Base-by-base conservation (phyloP, 345 rosid species). In the Eucalyptus viminalis region DNA sequence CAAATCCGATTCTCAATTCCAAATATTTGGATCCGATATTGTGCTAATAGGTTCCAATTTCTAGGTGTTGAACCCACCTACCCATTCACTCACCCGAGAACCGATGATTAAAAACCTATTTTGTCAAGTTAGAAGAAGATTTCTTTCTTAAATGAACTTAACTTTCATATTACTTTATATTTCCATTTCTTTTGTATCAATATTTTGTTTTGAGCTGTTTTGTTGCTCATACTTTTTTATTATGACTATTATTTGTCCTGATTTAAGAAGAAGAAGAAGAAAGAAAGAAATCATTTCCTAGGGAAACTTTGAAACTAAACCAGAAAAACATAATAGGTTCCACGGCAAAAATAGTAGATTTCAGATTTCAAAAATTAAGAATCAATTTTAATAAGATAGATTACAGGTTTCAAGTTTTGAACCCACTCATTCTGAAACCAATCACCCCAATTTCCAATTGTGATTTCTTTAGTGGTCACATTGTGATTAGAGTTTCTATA, bases 311-410 rank as follows among this genome's bases (percentile, higher is more conserved):
- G 69, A 14, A 62, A 62, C 16, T 13, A 9, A 29, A 62, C 34
- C 5, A 3, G 0, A 14, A 62, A 27, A 62, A 62, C n/a, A 62
- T 3, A 29, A 13, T 27, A 27, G 4, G 9, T 62, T 29, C 31
- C 0, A 29, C 0, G 34, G 16, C 4, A 62, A 62, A 29, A 0
- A 62, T 62, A 12, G 8, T 29, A 62, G 0, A 13, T 62, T 62
- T 2, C 0, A 62, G 0, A 62, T 62, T 62, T 6, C 34, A 29
- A 62, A 29, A 27, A 62, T 62, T 27, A 29, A 6, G 34, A 62
- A 62, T 6, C 17, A 13, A 27, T 27, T 62, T 29, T 62, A 62
- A 62, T 14, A 29, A 13, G 2, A 27, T 62, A 62, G 69, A 4
- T 62, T 62, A 0, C 0, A 6, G 0, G 0, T 29, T 29, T 62